phyloP scores from a whole-genome alignment of 139 green algal genomes.

The Tetradesmus obliquus region DNA sequence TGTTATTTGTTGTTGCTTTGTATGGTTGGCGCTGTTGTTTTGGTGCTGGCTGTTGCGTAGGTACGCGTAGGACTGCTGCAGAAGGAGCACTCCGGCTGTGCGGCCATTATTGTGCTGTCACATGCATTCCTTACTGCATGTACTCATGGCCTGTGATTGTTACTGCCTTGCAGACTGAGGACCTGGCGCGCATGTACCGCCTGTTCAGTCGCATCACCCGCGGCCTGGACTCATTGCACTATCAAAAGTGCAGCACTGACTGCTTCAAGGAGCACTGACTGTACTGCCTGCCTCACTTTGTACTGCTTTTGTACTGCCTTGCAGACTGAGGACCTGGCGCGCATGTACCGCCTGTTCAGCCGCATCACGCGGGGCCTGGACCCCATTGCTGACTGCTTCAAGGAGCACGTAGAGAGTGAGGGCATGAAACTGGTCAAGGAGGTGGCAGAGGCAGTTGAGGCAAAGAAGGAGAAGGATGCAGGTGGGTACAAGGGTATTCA shows the following conservation, averaged over 20 bases:
- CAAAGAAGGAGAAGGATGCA: conserved; percentile 81
- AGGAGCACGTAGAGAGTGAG: conserved; percentile 94
- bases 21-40: not conserved
- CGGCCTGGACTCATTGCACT: conserved; percentile 83
- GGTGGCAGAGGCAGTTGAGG: conserved; percentile 77
- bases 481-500: conserved; percentile 40
- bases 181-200: conserved; percentile 97
- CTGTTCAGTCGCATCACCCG: conserved; percentile 94
- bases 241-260: conserved; percentile 69
- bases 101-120: conserved; percentile 45
- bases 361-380: conserved; percentile 93
- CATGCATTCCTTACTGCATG: not conserved
- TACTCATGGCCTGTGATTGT: conserved; percentile 81
- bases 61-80: conserved; percentile 92
- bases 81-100: conserved; percentile 94
- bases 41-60: conserved; percentile 73
- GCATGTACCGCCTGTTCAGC: conserved; percentile 98
- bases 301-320: conserved; percentile 1
- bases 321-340: conserved; percentile 90
- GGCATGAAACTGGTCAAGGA: conserved; percentile 89
- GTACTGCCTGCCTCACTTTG: not conserved
- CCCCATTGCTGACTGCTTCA: conserved; percentile 94
- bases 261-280: conserved; percentile 75
- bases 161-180: conserved; percentile 74
- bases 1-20: no score